A percentile compares a stretch with the other conserved stretches of the same genome.
Conservation (phyloP, 257 asterid species). For the Jacaranda copaia region DNA sequence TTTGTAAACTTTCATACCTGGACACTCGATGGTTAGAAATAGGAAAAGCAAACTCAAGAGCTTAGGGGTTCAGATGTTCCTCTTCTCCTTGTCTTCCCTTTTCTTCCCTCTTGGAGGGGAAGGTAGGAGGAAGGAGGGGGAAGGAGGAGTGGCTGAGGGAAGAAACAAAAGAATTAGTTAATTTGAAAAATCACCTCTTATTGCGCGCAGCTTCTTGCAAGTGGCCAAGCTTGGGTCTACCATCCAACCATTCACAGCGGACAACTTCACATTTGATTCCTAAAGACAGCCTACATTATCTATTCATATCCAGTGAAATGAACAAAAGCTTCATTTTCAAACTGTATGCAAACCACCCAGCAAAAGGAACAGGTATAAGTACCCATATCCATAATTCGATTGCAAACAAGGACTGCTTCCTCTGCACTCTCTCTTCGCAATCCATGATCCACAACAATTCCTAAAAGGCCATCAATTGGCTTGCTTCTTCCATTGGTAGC, state of each 20-base stretch:
- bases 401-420: constrained; percentile 69
- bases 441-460: constrained; percentile 90
- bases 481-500: constrained; percentile 47
- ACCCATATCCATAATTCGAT: constrained; percentile 82
- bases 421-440: constrained; percentile 81
- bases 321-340: constrained; percentile 38
- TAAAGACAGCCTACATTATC: constrained; percentile 64
- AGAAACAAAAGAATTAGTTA: not conserved
- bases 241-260: constrained; percentile 80
- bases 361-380: constrained; percentile 33
- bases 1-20: constrained; percentile 78
- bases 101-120: not conserved
- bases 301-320: constrained; percentile 43
- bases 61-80: not conserved
- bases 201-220: constrained; percentile 93
- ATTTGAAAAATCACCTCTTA: constrained; percentile 62
- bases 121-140: not conserved
- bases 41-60: not conserved
- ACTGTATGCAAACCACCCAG: constrained; percentile 26
- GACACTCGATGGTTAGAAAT: not conserved
- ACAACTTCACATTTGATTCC: constrained; percentile 88
- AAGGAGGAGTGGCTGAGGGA: not conserved
- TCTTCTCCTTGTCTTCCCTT: not conserved
- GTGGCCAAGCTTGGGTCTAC: constrained; percentile 81
- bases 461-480: constrained; percentile 71